Conservation (phyloP, 495 filamentous ascomycete genomes). For the Chaetomium tenue region DNA sequence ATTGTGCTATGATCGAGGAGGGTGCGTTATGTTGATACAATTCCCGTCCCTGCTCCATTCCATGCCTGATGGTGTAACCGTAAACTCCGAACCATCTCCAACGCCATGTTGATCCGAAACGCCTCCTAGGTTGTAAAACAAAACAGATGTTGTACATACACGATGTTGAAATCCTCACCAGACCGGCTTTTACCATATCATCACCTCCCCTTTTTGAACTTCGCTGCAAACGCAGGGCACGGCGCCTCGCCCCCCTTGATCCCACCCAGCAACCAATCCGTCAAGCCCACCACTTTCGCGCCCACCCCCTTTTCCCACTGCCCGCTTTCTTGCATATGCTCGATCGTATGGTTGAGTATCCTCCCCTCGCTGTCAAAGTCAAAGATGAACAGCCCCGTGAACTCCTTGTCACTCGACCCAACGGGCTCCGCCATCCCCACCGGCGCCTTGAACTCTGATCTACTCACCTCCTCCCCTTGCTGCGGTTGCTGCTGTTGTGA, state of each 20-base stretch:
- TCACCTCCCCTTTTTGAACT: slow-evolving; percentile 24
- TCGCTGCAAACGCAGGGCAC: slow-evolving; percentile 35
- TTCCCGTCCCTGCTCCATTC: background rate
- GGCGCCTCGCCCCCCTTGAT: slow-evolving; percentile 44
- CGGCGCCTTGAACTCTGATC: slow-evolving; percentile 29
- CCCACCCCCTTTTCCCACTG: slow-evolving; percentile 61
- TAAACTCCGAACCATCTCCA: slow-evolving; percentile 8
- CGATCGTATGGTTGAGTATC: slow-evolving; percentile 83
- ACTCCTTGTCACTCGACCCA: slow-evolving; percentile 47
- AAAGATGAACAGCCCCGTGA: slow-evolving; percentile 86
- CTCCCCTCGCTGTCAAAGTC: slow-evolving; percentile 90
- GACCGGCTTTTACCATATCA: background rate
- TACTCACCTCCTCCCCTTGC: slow-evolving; percentile 14
- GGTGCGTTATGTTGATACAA: slow-evolving; percentile 1
- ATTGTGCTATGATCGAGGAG: slow-evolving; percentile 12
- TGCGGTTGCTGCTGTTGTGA: background rate
- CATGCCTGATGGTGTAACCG: background rate
- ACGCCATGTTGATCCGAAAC: background rate
- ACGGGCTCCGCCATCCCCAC: slow-evolving; percentile 29
- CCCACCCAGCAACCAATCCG: slow-evolving; percentile 81
- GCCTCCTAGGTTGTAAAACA: background rate
- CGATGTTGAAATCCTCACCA: background rate
- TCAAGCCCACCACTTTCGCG: slow-evolving; percentile 75
- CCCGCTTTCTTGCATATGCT: slow-evolving; percentile 78
- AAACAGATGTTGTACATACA: slow-evolving; percentile 11